These are phyloP conservation scores for Neurospora sp. DNA, from an alignment of 495 filamentous ascomycete genomes.

Conservation along the genomic window DNA sequence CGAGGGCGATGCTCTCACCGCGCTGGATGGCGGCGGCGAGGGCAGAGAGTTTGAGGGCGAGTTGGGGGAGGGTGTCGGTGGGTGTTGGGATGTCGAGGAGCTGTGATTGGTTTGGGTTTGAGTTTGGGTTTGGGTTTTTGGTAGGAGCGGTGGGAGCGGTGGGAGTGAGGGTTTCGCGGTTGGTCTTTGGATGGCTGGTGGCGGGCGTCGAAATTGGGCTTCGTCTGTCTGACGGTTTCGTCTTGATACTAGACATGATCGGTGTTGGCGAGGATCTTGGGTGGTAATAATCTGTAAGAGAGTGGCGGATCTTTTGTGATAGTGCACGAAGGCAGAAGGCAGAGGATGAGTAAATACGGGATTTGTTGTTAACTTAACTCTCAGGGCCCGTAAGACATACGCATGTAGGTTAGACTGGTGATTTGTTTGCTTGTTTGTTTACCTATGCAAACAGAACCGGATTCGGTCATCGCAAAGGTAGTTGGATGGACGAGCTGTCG, in stretches of 20 bases:
- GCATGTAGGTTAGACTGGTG: neutral
- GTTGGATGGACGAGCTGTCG: too few relatives aligned
- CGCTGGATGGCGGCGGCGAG: neutral
- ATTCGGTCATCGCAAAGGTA: too few relatives aligned
- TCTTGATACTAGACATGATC: neutral
- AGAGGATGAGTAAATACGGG: neutral
- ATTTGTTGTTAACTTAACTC: neutral
- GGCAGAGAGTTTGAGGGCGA: neutral
- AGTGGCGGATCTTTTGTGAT: neutral
- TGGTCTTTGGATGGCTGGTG: neutral
- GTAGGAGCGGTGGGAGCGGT: neutral
- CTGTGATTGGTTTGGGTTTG: neutral
- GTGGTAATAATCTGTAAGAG: neutral
- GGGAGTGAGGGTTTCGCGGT: neutral
- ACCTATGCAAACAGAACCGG: too few relatives aligned
- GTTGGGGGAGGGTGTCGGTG: neutral
- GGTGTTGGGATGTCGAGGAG: neutral
- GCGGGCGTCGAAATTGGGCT: neutral
- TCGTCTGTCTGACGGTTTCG: neutral
- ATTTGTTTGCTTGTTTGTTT: neutral
- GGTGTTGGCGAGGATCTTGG: neutral
- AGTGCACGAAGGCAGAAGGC: neutral
- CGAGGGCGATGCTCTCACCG: neutral
- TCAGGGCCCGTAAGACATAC: neutral
- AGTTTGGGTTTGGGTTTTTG: too few relatives aligned